Evolutionary conservation across 2,329 filamentous ascomycete genomes (phyloP), one percentile per base, ranked within the genome.

Genomic region (Hansfordia pulvinata): DNA sequence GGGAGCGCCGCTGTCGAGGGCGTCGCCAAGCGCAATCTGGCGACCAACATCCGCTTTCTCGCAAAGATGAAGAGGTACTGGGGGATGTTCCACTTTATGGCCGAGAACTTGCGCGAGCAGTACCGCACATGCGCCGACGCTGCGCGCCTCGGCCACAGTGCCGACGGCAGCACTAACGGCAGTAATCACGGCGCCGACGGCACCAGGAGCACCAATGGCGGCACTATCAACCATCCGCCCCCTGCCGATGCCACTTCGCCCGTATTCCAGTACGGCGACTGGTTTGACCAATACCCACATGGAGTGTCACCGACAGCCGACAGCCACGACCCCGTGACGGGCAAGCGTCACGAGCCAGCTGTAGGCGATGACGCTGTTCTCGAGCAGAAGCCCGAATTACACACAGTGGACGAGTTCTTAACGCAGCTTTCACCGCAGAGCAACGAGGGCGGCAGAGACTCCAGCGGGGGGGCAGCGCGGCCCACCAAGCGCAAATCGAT

Each of bases 21-120:
- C 9, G 69, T 71, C 7, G 84, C 83, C 7, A 93, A 92, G 54
- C 73, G 76, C 36, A 86, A 93, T 42, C 60, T 94, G 10, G 75
- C 80, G 1, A 81, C 76, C 36, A 96, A 93, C 37, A 79, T 96
- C 41, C 82, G 79, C 43, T 96, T 90, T 42, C 57, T 98, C 23
- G 78, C 79, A 29, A 90, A 83, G 52, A 93, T 96, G 82, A 94
- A 93, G 60, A 82, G 82, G 33, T 86, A 90, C 43, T 98, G 90
- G 90, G 90, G 88, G 33, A 93, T 94, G 79, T 94, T 96, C 46
- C 83, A 93, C 47, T 94, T 85, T 56, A 86, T 96, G 69, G 78
- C 84, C 1, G 86, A 96, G 47, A 90, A 88, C 42, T 65, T 94
- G 19, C 85, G 90, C 32, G 80, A 88, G 29, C 74, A 92, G 34